These are phyloP conservation scores for Lotus japonicus DNA, from an alignment of 306 rosid species.

Conservation along the genomic window DNA sequence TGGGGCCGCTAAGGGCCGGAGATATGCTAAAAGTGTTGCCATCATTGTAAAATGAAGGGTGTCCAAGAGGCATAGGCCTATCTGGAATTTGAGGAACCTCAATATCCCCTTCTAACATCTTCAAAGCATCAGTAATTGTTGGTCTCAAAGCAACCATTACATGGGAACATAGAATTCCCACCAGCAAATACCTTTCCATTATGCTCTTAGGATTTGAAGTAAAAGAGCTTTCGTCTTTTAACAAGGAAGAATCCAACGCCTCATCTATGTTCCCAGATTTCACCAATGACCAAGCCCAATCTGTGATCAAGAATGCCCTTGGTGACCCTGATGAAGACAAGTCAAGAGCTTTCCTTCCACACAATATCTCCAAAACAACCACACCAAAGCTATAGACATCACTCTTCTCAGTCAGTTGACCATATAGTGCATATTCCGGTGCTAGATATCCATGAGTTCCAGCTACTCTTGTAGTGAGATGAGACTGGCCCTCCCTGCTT, in stretches of 20 bases:
- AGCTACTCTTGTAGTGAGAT: conserved; percentile 95
- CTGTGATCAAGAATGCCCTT: conserved; percentile 68
- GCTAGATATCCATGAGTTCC: conserved; percentile 97
- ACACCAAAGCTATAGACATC: conserved; percentile 99
- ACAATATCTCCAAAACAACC: conserved; percentile 91
- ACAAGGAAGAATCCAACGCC: conserved; percentile 55
- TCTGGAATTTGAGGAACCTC: conserved; percentile 88
- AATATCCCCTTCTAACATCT: conserved; percentile 93
- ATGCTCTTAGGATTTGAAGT: conserved; percentile 75
- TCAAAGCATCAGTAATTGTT: conserved; percentile 77
- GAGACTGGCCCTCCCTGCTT: conserved; percentile 90
- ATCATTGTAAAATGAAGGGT: conserved; percentile 44
- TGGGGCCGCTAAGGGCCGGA: conserved; percentile 66
- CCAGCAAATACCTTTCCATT: conserved; percentile 82
- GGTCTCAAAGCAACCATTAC: conserved; percentile 96
- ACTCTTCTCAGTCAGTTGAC: conserved; percentile 95
- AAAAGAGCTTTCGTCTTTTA: conserved; percentile 38
- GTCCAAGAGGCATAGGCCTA: conserved; percentile 93
- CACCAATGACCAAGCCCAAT: conserved; percentile 95
- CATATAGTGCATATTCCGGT: conserved; percentile 91
- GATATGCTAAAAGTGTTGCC: conserved; percentile 66
- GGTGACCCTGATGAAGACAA: conserved; percentile 66
- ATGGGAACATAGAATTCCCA: conserved; percentile 89
- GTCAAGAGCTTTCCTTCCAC: conserved; percentile 91
- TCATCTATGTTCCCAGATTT: conserved; percentile 60